These are phyloP conservation scores for Russula vinacea DNA, from an alignment of 768 basidiomycete species.

Conservation along the genomic window DNA sequence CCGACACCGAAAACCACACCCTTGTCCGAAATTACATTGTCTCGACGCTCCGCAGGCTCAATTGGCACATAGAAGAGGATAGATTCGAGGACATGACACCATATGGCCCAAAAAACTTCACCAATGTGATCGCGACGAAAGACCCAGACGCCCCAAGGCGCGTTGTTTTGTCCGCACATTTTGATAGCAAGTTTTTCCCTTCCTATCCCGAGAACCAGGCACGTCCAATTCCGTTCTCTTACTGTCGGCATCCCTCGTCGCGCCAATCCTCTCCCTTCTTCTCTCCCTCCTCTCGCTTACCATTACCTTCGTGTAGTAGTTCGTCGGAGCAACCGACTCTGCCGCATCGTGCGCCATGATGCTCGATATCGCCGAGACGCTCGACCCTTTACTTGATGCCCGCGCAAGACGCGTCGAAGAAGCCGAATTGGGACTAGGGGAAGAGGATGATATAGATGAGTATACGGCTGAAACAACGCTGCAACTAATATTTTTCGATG, in stretches of 20 bases:
- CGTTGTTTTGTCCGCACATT: slow-evolving; percentile 88
- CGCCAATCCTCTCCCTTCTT: not conserved
- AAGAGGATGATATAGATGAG: slow-evolving; percentile 60
- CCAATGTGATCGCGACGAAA: slow-evolving; percentile 93
- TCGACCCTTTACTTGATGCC: slow-evolving; percentile 68
- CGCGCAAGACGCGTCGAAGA: slow-evolving; percentile 54
- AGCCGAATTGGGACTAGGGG: slow-evolving; percentile 48
- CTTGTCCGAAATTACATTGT: slow-evolving; percentile 78
- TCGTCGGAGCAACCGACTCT: slow-evolving; percentile 96
- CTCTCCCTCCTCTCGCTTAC: not conserved
- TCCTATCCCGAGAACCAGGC: slow-evolving; percentile 73
- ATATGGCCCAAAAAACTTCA: slow-evolving; percentile 72
- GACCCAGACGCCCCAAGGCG: slow-evolving; percentile 79
- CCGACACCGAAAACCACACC: slow-evolving; percentile 74
- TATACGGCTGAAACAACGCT: slow-evolving; percentile 71
- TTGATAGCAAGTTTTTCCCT: slow-evolving; percentile 87
- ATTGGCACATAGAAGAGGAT: slow-evolving; percentile 89
- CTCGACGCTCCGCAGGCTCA: slow-evolving; percentile 61
- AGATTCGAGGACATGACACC: slow-evolving; percentile 78
- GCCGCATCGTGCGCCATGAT: slow-evolving; percentile 94
- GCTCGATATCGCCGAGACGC: slow-evolving; percentile 83
- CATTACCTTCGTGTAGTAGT: slow-evolving; percentile 48
- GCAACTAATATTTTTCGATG: slow-evolving; percentile 94
- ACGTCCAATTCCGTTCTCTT: slow-evolving; percentile 26
- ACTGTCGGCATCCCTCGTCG: not conserved